Evolutionary conservation across 176 grass and related monocot species (phyloP), one percentile per base, ranked within the genome.

Genomic region (Dendrocalamus sinicus): DNA sequence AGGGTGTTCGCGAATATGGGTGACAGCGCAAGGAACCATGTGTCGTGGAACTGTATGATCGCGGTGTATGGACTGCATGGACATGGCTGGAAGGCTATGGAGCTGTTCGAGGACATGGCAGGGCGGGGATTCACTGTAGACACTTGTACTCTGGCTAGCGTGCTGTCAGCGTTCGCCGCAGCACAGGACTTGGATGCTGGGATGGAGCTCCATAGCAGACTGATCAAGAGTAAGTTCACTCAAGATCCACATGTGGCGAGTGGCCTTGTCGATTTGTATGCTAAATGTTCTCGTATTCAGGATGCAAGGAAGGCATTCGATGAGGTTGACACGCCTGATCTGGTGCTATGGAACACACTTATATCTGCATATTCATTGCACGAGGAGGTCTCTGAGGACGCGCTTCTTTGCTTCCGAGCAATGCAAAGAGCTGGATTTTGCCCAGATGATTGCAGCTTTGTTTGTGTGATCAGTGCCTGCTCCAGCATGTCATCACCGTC

Each of bases 31-130:
- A 54, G 78, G 22, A 85, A 82, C 62, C 78, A 74, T 39, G 88
- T 90, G 50, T 83, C 83, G 8, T 90, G 88, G 88, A 90, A 90
- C 51, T 90, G 88, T 65, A 90, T 90, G 78, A 90, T 90, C 22
- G 83, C 81, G 7, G 88, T 81, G 35, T 90, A 76, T 14, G 88
- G 88, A 35, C 88, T 86, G 14, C 78, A 86, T 23, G 63, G 78
- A 47, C 61, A 78, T 32, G 88, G 83, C 35, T 16, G 44, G 14
- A 90, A 73, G 41, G 88, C 88, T 61, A 64, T 90, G 77, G 60
- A 43, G 54, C 69, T 90, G 65, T 90, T 82, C 41, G 78, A 90
- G 65, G 72, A 86, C 28, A 90, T 90, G 88, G 63, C 81, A 72
- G 72, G 54, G 83, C 47, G 41, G 28, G 88, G 72, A 12, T 82